phyloP scores from a whole-genome alignment of 352 stramenopile genomes.

The Pythium aquatile region DNA sequence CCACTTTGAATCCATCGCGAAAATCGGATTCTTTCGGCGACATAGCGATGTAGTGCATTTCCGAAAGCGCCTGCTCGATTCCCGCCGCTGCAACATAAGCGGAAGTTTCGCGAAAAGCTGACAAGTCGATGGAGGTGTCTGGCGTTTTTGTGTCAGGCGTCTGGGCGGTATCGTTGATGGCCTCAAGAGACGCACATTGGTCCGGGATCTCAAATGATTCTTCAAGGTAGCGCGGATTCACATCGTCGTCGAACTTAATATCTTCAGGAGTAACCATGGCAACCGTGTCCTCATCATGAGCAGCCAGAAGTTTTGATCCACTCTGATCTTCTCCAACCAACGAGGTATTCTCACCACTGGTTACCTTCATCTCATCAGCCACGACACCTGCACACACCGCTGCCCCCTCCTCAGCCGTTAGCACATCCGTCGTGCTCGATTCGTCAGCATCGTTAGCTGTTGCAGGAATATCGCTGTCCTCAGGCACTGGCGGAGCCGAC shows the following conservation, averaged over 20 bases:
- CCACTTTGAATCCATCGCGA: background rate
- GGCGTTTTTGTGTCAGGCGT: background rate
- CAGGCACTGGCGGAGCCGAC: background rate
- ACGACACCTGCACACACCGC: background rate
- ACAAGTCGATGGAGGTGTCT: background rate
- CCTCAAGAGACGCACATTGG: background rate
- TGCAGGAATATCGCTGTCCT: background rate
- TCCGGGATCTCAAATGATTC: slow-evolving; percentile 7
- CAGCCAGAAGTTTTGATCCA: background rate
- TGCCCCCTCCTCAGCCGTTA: background rate
- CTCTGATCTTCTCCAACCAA: background rate
- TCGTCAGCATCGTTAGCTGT: background rate
- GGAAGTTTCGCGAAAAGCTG: slow-evolving; percentile 3
- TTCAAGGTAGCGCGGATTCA: background rate
- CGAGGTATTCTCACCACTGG: background rate
- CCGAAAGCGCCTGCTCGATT: slow-evolving; percentile 9
- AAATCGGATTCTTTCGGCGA: background rate
- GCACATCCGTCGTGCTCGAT: background rate
- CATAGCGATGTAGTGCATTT: slow-evolving; percentile 1
- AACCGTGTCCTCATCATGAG: background rate
- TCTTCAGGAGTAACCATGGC: background rate
- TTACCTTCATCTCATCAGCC: background rate
- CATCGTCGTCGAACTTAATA: background rate
- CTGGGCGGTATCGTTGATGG: background rate
- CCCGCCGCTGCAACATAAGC: slow-evolving; percentile 3